Conservation (phyloP, 768 basidiomycete species). For the Termitomyces sp. region DNA sequence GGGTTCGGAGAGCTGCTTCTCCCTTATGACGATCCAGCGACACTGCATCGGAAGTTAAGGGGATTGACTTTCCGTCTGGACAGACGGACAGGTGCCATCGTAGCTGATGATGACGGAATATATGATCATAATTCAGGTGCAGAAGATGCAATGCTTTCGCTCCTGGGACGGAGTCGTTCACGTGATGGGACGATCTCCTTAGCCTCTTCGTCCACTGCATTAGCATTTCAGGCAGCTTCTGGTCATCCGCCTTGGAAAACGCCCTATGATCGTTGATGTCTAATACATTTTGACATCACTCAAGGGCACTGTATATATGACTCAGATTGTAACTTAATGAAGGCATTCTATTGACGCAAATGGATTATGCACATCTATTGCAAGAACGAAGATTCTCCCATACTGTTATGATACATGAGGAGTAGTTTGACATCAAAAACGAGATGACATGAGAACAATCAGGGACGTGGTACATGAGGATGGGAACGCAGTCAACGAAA, state of each 20-base stretch:
- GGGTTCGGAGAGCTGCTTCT: constrained; percentile 58
- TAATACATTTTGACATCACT: not conserved
- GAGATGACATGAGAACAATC: not conserved
- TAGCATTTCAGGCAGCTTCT: constrained; percentile 17
- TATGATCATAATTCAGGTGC: constrained; percentile 16
- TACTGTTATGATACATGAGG: not conserved
- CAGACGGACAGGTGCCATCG: constrained; percentile 52
- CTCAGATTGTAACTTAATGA: not conserved
- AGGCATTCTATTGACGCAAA: too few relatives aligned
- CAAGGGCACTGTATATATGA: not conserved
- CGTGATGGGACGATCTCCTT: constrained; percentile 9
- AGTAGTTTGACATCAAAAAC: not conserved
- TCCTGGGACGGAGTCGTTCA: constrained; percentile 23
- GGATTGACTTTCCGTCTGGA: constrained; percentile 53
- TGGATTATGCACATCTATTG: too few relatives aligned
- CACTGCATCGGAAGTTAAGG: constrained; percentile 41
- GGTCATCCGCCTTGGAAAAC: constrained; percentile 23
- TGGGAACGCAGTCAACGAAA: not conserved
- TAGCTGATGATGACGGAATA: constrained; percentile 45
- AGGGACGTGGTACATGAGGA: too few relatives aligned
- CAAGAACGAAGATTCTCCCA: not conserved
- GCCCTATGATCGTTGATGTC: constrained; percentile 13
- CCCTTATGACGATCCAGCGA: constrained; percentile 47
- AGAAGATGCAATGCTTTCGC: constrained; percentile 34
- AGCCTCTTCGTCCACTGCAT: constrained; percentile 10